These are phyloP conservation scores for Limnomonas spitsbergensis DNA, from an alignment of 139 green algal genomes.

Conservation along the genomic window DNA sequence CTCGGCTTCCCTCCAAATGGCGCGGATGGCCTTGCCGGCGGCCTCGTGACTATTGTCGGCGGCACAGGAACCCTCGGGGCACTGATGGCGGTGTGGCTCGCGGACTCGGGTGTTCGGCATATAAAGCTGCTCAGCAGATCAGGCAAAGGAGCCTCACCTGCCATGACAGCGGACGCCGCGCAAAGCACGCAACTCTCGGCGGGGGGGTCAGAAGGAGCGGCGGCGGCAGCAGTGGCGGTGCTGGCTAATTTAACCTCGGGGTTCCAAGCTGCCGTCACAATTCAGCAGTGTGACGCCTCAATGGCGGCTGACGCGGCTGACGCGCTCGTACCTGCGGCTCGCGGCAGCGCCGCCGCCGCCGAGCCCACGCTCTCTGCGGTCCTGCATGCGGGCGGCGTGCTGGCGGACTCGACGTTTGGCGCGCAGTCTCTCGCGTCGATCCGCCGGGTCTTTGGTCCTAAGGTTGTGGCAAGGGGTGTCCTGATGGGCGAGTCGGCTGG, in stretches of 20 bases:
- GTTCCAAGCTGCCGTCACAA: slow-evolving; percentile 10
- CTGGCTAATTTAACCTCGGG: neutral
- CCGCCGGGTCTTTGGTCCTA: slow-evolving; percentile 5
- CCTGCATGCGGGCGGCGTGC: slow-evolving; percentile 59
- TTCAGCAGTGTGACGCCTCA: slow-evolving; percentile 37
- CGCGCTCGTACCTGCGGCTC: neutral
- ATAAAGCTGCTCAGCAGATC: slow-evolving; percentile 54
- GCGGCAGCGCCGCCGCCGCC: neutral
- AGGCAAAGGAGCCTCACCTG: slow-evolving; percentile 35
- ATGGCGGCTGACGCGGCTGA: slow-evolving; percentile 16
- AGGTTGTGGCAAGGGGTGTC: neutral
- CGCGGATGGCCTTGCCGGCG: neutral
- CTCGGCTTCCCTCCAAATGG: neutral
- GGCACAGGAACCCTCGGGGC: slow-evolving; percentile 71
- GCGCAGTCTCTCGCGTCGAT: neutral
- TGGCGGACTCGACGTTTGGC: slow-evolving; percentile 51
- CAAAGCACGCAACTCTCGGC: too few relatives aligned
- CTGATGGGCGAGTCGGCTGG: neutral
- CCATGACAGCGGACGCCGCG: neutral
- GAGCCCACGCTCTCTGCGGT: slow-evolving; percentile 23
- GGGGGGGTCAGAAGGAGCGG: neutral
- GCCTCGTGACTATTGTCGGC: slow-evolving; percentile 56
- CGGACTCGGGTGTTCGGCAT: slow-evolving; percentile 24
- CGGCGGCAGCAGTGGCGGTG: neutral
- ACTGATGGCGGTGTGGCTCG: slow-evolving; percentile 62